Conservation (phyloP, 2,329 filamentous ascomycete species). For the Penicillium corylophilum region DNA sequence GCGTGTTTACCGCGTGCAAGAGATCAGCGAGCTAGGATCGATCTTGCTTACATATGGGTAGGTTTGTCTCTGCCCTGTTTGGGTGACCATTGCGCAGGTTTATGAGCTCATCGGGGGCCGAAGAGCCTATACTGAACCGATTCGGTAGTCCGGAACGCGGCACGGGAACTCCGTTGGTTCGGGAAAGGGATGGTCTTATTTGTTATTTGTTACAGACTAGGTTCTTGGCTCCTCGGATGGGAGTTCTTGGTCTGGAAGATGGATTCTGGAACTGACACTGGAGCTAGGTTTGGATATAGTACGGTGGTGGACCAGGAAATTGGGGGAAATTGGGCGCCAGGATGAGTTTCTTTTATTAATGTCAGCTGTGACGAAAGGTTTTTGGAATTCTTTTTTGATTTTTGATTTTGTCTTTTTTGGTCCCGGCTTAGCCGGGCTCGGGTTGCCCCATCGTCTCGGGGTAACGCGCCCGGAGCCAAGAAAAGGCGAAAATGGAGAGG, state of each 20-base stretch:
- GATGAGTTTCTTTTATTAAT: background rate
- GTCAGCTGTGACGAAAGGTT: background rate
- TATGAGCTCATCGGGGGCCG: background rate
- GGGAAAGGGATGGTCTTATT: background rate
- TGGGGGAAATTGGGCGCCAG: background rate
- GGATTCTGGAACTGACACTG: background rate
- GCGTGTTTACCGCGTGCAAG: background rate
- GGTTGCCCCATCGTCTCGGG: background rate
- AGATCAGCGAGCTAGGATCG: background rate
- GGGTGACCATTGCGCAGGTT: background rate
- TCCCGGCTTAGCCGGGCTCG: background rate
- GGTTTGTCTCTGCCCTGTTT: background rate
- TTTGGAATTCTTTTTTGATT: background rate
- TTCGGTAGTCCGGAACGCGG: slow-evolving; percentile 21
- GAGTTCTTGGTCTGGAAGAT: background rate
- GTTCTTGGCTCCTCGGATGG: background rate
- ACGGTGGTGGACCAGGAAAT: background rate
- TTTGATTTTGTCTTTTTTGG: no score
- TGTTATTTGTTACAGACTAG: no score
- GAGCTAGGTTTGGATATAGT: no score
- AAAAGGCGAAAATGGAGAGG: background rate
- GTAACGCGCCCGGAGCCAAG: background rate
- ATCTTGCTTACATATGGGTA: background rate
- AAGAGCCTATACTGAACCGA: slow-evolving; percentile 9
- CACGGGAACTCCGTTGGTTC: slow-evolving; percentile 9